phyloP scores from a whole-genome alignment of 1,284 basidiomycete genomes.

The Rhodotorula glutinis region DNA sequence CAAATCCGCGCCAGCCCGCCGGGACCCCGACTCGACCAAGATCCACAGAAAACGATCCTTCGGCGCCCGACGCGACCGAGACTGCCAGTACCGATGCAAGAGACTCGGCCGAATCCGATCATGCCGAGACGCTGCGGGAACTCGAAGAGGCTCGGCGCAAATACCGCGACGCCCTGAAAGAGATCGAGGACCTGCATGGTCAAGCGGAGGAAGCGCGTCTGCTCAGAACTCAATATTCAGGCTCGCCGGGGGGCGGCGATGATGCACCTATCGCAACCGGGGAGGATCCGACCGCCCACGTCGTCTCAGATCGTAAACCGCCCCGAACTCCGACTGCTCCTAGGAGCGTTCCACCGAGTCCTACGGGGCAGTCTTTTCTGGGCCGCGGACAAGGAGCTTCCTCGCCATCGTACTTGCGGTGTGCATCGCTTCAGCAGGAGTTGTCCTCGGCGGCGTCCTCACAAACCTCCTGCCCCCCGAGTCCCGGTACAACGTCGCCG shows the following conservation, averaged over 20 bases:
- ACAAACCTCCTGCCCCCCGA: slow-evolving; percentile 45
- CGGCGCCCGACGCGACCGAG: too few species aligned
- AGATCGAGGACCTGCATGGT: slow-evolving; percentile 72
- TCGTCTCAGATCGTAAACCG: not conserved
- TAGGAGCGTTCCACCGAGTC: slow-evolving; percentile 33
- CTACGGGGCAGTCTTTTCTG: slow-evolving; percentile 70
- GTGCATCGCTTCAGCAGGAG: slow-evolving; percentile 91
- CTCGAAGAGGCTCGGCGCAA: slow-evolving; percentile 71
- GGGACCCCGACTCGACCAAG: not conserved
- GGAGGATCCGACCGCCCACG: slow-evolving; percentile 13
- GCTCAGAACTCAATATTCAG: slow-evolving; percentile 4
- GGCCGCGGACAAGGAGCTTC: slow-evolving; percentile 58
- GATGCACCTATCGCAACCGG: not conserved
- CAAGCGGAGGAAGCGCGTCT: slow-evolving; percentile 31
- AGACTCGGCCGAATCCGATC: slow-evolving; percentile 52
- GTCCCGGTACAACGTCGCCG: slow-evolving; percentile 27
- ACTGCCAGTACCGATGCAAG: too few species aligned
- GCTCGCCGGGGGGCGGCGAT: not conserved
- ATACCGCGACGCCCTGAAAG: slow-evolving; percentile 80
- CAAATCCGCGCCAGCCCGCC: not conserved
- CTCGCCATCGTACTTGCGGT: slow-evolving; percentile 73
- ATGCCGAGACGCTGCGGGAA: slow-evolving; percentile 65
- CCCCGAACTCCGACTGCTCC: slow-evolving; percentile 42
- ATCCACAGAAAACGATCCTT: too few species aligned
- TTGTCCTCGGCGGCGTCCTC: slow-evolving; percentile 76